These are phyloP conservation scores for Laburnicola sp. DNA, from an alignment of 2,329 filamentous ascomycete species.

Conservation along the genomic window DNA sequence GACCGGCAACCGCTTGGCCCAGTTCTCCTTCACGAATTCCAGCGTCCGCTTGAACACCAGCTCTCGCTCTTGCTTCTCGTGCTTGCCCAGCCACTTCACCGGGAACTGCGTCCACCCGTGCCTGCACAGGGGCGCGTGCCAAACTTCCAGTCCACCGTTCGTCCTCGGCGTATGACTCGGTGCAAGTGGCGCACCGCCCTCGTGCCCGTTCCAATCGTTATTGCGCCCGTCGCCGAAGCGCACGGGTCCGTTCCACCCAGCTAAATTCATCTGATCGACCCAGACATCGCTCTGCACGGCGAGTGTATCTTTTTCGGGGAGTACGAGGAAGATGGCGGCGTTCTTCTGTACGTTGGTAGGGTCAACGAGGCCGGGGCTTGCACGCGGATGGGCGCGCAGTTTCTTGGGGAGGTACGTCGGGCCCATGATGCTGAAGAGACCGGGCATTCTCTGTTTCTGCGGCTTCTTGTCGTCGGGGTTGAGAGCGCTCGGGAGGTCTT, in stretches of 20 bases:
- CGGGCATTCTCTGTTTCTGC: slow-evolving; percentile 37
- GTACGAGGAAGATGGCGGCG: slow-evolving; percentile 47
- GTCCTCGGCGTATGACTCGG: slow-evolving; percentile 14
- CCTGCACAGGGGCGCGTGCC: slow-evolving; percentile 39
- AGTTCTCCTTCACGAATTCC: slow-evolving; percentile 44
- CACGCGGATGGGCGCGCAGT: slow-evolving; percentile 44
- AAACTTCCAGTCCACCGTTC: slow-evolving; percentile 45
- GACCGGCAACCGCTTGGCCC: slow-evolving; percentile 31
- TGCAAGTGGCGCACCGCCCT: slow-evolving; percentile 16
- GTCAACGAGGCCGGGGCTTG: slow-evolving; percentile 46
- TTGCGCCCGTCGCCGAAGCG: slow-evolving; percentile 39
- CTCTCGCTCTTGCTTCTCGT: slow-evolving; percentile 43
- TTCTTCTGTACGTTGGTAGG: slow-evolving; percentile 42
- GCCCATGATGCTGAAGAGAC: slow-evolving; percentile 46
- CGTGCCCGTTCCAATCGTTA: slow-evolving; percentile 36
- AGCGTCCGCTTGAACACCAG: slow-evolving; percentile 42
- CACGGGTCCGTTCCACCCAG: slow-evolving; percentile 38
- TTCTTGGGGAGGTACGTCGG: slow-evolving; percentile 48
- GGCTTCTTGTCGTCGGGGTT: slow-evolving; percentile 35
- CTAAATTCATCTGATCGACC: slow-evolving; percentile 45
- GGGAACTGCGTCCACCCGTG: slow-evolving; percentile 53
- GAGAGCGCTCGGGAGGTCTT: slow-evolving; percentile 41
- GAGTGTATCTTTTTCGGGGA: slow-evolving; percentile 47
- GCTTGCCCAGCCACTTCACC: slow-evolving; percentile 42
- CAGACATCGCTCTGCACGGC: slow-evolving; percentile 50